Percentiles rank a stretch among this genome's conserved stretches.
Conservation (phyloP, 2,329 filamentous ascomycete species). For the Tolypocladium nubicola region DNA sequence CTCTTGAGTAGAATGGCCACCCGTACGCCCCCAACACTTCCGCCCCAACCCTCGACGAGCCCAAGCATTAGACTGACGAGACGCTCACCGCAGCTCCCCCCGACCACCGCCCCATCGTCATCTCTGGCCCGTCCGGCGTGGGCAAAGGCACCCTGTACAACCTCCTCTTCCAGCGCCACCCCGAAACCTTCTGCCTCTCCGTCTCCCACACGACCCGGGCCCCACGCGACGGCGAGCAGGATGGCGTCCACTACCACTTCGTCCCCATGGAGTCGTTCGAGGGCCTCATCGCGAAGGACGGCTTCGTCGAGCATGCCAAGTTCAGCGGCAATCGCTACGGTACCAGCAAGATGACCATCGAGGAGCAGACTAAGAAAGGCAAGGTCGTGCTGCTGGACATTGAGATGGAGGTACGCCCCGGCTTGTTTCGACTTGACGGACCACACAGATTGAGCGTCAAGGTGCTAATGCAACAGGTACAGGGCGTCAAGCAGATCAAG, state of each 20-base stretch:
- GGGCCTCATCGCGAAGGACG: constrained; percentile 52
- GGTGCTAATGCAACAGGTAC: neutral
- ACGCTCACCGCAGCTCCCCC: constrained; percentile 16
- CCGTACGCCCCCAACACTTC: constrained; percentile 4
- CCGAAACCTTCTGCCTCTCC: constrained; percentile 41
- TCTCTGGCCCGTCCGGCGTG: constrained; percentile 68
- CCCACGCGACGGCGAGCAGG: constrained; percentile 62
- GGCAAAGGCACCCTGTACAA: constrained; percentile 74
- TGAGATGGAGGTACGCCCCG: constrained; percentile 70
- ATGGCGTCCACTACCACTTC: constrained; percentile 78
- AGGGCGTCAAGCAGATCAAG: constrained; percentile 86
- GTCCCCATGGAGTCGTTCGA: constrained; percentile 57
- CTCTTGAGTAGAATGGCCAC: constrained; percentile 10
- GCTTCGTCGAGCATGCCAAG: constrained; percentile 77
- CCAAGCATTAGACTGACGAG: neutral
- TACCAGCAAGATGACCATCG: constrained; percentile 69
- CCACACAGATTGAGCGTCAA: neutral
- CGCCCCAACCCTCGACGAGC: neutral
- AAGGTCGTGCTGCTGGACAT: constrained; percentile 82
- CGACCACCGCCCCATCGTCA: constrained; percentile 55
- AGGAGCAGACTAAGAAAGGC: constrained; percentile 60
- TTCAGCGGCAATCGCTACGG: constrained; percentile 85
- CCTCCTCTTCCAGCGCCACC: constrained; percentile 50
- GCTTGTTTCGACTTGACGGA: neutral
- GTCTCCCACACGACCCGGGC: constrained; percentile 70